A percentile compares a stretch with the other conserved stretches of the same genome.
Conservation (phyloP, 2,329 filamentous ascomycete species). For the Aspergillus fructus region DNA sequence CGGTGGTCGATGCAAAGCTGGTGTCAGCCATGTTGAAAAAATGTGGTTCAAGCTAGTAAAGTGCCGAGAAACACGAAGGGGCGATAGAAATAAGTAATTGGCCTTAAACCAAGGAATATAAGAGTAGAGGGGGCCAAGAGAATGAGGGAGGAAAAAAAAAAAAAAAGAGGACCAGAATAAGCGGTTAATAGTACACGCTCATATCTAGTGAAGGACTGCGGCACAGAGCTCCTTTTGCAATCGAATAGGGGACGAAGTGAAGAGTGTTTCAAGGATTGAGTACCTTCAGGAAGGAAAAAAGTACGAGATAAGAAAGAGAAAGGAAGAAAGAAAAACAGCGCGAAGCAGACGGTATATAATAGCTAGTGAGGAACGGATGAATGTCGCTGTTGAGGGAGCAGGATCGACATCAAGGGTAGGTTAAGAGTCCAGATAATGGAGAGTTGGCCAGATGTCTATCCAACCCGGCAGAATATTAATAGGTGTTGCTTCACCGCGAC, state of each 20-base stretch:
- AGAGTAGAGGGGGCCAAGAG: slow-evolving; percentile 12
- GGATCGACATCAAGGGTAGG: slow-evolving; percentile 1
- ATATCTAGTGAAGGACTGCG: slow-evolving; percentile 14
- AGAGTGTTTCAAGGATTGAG: not conserved
- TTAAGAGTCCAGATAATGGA: slow-evolving; percentile 12
- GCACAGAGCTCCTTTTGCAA: slow-evolving; percentile 7
- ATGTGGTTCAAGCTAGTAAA: not conserved
- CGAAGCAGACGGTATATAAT: not conserved
- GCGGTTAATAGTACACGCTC: slow-evolving; percentile 10
- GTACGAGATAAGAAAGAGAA: not conserved
- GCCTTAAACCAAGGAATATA: slow-evolving; percentile 10
- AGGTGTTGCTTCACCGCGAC: slow-evolving; percentile 10
- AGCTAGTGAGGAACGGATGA: not conserved
- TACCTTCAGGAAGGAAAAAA: not conserved
- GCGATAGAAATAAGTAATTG: not conserved
- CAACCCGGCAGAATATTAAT: slow-evolving; percentile 20
- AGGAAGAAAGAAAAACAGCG: not conserved
- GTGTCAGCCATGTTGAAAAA: slow-evolving; percentile 30
- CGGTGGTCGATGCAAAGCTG: slow-evolving; percentile 35
- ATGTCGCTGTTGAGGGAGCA: slow-evolving; percentile 4
- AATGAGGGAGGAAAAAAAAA: too few relatives aligned
- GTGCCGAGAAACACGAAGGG: not conserved
- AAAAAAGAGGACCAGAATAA: slow-evolving; percentile 10
- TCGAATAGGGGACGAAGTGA: not conserved
- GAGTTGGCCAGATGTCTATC: slow-evolving; percentile 22